A percentile compares a stretch with the other conserved stretches of the same genome.
These are phyloP conservation scores for Linderina pennispora DNA, from an alignment of 192 early-diverging fungal genomes.

Conservation along the genomic window DNA sequence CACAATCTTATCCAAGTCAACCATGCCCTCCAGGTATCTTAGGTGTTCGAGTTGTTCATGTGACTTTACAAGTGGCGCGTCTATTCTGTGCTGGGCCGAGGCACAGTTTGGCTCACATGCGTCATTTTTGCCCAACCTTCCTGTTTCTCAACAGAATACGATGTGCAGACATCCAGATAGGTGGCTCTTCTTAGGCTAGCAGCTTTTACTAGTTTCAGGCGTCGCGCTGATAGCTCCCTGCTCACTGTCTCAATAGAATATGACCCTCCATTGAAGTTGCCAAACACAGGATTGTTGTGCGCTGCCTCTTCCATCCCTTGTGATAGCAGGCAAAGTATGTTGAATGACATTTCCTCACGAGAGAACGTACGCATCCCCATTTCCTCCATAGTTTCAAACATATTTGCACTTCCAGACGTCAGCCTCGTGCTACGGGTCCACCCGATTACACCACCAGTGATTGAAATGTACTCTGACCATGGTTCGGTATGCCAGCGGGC, in stretches of 20 bases:
- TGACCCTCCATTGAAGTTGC: slow-evolving; percentile 81
- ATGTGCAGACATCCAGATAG: too few relatives aligned
- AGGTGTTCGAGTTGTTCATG: slow-evolving; percentile 44
- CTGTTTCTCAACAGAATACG: too few relatives aligned
- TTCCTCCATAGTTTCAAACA: slow-evolving; percentile 78
- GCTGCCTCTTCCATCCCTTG: slow-evolving; percentile 64
- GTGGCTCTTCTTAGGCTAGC: neutral
- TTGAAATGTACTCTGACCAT: slow-evolving; percentile 77
- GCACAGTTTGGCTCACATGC: slow-evolving; percentile 56
- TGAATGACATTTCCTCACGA: neutral
- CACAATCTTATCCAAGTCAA: slow-evolving; percentile 80
- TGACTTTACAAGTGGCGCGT: slow-evolving; percentile 65
- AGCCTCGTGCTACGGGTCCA: slow-evolving; percentile 92
- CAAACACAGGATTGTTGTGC: slow-evolving; percentile 74
- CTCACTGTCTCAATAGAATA: slow-evolving; percentile 72
- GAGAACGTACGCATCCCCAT: slow-evolving; percentile 52
- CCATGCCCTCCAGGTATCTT: slow-evolving; percentile 52
- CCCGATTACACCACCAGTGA: slow-evolving; percentile 84
- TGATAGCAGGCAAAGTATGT: slow-evolving; percentile 75
- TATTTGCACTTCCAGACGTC: slow-evolving; percentile 78
- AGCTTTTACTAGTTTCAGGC: neutral
- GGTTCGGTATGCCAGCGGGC: slow-evolving; percentile 80
- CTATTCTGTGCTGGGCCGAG: slow-evolving; percentile 85
- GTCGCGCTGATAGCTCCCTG: slow-evolving; percentile 15
- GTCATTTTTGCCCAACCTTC: too few relatives aligned